Evolutionary conservation across 805 yeast genomes (phyloP).

Genomic region (Scheffersomyces ergatensis): DNA sequence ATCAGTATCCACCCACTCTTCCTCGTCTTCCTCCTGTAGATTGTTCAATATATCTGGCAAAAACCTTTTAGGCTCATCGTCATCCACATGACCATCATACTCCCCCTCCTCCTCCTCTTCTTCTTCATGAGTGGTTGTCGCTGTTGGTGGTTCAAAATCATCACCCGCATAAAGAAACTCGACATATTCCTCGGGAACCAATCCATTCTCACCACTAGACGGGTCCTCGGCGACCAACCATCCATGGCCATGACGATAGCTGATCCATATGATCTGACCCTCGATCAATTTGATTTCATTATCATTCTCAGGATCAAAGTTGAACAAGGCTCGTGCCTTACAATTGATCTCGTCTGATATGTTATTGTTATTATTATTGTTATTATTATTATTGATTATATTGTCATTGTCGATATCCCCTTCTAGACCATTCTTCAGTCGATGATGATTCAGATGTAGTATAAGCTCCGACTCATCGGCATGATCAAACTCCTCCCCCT

Average conservation of each 20-base stretch:
- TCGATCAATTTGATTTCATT: conserved; percentile 78
- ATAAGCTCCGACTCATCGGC: conserved; percentile 1
- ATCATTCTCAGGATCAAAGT: conserved; percentile 90
- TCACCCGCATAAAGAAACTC: conserved; percentile 32
- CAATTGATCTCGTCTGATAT: conserved; percentile 37
- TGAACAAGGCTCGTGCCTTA: conserved; percentile 83
- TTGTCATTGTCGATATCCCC: conserved; percentile 7
- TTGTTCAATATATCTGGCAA: conserved; percentile 35
- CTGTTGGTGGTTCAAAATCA: conserved; percentile 9
- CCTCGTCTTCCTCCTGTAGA: conserved; percentile 13
- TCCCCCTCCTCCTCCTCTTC: conserved; percentile 15
- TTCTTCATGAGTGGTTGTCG: too few relatives aligned
- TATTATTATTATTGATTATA: neutral
- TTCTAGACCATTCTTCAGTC: neutral
- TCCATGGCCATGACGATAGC: conserved; percentile 95
- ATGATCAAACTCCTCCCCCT: conserved; percentile 4
- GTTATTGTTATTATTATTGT: conserved; percentile 6
- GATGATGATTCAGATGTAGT: neutral
- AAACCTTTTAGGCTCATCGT: conserved; percentile 47
- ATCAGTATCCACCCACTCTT: conserved; percentile 15
- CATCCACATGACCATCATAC: too few relatives aligned
- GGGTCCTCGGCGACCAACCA: conserved; percentile 95
- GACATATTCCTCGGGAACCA: conserved; percentile 94
- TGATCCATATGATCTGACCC: conserved; percentile 82
- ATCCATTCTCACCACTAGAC: conserved; percentile 74